Base-by-base conservation (phyloP, 495 filamentous ascomycete species). In the Podospora conica region DNA sequence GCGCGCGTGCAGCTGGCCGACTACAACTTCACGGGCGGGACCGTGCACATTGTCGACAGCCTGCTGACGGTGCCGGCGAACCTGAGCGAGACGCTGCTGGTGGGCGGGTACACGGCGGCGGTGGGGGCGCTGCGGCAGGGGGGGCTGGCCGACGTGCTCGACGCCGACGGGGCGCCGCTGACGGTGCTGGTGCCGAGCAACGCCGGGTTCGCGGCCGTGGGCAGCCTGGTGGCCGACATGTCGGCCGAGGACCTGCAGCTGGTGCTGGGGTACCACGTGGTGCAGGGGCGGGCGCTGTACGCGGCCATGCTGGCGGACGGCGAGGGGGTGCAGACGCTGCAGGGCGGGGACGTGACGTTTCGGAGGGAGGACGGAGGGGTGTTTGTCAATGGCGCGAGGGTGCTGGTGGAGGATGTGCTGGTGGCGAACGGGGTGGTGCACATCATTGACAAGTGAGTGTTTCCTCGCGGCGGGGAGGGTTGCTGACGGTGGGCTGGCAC, bases 141-240 rank as follows among this genome's bases (percentile, higher is more conserved):
- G 9, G 71, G 78, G 10, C 69, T 88, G 5, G 74, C 77, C 12
- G 57, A 76, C 15, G 67, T 73, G 1, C 67, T 90, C 58, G 74
- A 83, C 66, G 55, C 29, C 5, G 65, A 74, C 0, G 58, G 0
- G 0, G n/a, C 65, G 20, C 81, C 88, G 66, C 33, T 90, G 33
- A 92, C 90, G 33, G 80, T 91, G 59, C 90, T 92, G 68, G 87
- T 80, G 61, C 74, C 74, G 20, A 69, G 15, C 61, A 87, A 92
- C 70, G 76, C 68, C 8, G 89, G 87, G 12, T 91, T 91, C 77
- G 75, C 84, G 69, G 74, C 73, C 18, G 84, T 75, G 40, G 87
- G 84, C 54, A 83, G 80, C 31, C 73, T 84, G 3, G 64, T 85
- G 55, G 67, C 68, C 22, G 78, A 75, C 66, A 71, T 88, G 40